Evolutionary conservation across 176 grass and related monocot species (phyloP).

Genomic region (Oryza coarctata): DNA sequence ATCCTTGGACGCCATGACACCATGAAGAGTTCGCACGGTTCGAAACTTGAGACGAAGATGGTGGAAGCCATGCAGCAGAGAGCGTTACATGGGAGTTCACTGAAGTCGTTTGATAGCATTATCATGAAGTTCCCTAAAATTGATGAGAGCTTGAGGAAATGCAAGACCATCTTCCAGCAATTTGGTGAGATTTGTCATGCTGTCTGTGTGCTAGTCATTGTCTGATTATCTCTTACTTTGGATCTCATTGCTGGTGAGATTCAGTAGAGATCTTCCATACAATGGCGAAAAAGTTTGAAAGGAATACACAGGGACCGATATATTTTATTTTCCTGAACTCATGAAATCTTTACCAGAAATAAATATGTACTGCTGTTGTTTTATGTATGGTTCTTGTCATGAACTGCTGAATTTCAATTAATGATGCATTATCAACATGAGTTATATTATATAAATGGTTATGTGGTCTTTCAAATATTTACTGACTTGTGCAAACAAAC

Average conservation of each 20-base stretch:
- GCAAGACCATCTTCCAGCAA: constrained; percentile 88
- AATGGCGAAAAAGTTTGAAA: neutral
- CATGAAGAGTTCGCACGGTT: constrained; percentile 34
- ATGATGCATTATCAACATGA: neutral
- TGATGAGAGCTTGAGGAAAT: constrained; percentile 77
- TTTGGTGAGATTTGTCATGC: constrained; percentile 59
- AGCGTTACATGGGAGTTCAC: constrained; percentile 53
- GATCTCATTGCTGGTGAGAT: neutral
- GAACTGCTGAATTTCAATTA: neutral
- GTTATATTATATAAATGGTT: neutral
- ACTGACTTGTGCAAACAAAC: neutral
- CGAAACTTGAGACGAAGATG: constrained; percentile 79
- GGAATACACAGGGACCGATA: no score
- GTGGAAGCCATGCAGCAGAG: constrained; percentile 80
- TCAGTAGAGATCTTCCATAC: neutral
- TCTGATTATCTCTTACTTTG: neutral
- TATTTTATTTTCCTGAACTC: neutral
- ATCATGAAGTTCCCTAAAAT: constrained; percentile 94
- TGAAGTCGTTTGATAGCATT: constrained; percentile 79
- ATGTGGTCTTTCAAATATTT: neutral
- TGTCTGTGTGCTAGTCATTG: neutral
- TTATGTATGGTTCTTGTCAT: neutral
- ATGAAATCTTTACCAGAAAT: neutral
- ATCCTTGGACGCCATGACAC: constrained; percentile 56
- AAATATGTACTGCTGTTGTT: neutral